A percentile compares a stretch with the other conserved stretches of the same genome.
Evolutionary conservation across 192 early-diverging fungal genomes (phyloP).

Genomic region (Fimicolochytrium jonesii): DNA sequence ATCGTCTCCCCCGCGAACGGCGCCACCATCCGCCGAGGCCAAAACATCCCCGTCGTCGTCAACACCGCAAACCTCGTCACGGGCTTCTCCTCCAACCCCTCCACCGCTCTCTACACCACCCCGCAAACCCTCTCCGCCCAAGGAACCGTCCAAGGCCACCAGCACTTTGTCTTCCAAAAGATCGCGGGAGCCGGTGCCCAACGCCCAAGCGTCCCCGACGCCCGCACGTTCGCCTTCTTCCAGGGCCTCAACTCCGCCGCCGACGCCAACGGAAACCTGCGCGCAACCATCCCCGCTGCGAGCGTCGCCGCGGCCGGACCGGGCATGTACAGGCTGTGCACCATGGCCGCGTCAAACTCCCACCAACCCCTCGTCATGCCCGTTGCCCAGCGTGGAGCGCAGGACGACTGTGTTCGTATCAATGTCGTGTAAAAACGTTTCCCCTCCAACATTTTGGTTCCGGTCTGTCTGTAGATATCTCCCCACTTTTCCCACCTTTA

Average conservation of each 20-base stretch:
- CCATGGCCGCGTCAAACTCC: constrained; percentile 30
- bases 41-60: constrained; percentile 27
- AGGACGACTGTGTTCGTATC: constrained; percentile 44
- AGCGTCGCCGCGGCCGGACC: constrained; percentile 29
- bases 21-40: constrained; percentile 17
- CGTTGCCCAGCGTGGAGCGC: constrained; percentile 39
- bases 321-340: constrained; percentile 28
- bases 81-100: constrained; percentile 37
- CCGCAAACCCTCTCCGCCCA: constrained; percentile 36
- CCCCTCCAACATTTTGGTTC: neutral
- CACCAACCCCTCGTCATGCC: constrained; percentile 42
- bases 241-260: constrained; percentile 38
- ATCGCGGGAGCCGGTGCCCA: neutral
- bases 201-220: constrained; percentile 13
- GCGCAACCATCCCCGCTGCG: constrained; percentile 25
- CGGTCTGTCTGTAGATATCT: too few species aligned
- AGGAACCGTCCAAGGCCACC: constrained; percentile 38
- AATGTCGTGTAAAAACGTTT: constrained; percentile 30
- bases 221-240: constrained; percentile 35
- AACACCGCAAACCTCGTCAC: constrained; percentile 29
- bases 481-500: too few species aligned
- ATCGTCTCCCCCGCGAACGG: constrained; percentile 30
- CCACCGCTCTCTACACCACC: constrained; percentile 25
- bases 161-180: constrained; percentile 40
- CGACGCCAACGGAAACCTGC: constrained; percentile 15